A percentile compares a stretch with the other conserved stretches of the same genome.
These are phyloP conservation scores for Ulmus americana DNA, from an alignment of 331 rosid genomes.

Conservation along the genomic window DNA sequence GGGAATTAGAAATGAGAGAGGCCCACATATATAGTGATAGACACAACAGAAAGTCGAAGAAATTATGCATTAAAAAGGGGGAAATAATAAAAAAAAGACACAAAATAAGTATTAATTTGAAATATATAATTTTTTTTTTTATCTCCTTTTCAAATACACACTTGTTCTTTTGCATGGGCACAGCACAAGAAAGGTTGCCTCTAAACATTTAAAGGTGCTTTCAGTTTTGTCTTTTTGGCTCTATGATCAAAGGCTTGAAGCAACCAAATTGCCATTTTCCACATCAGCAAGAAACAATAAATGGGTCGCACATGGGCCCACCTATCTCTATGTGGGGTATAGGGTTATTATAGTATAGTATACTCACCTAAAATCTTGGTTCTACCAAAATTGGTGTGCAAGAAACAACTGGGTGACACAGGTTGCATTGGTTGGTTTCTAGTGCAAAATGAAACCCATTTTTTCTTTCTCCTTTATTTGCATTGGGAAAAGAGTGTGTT, in stretches of 20 bases:
- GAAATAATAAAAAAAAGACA: conserved; percentile 7
- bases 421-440: not conserved
- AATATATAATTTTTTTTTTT: not conserved
- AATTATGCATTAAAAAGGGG: conserved; percentile 23
- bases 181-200: conserved; percentile 19
- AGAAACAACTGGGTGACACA: not conserved
- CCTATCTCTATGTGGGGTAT: not conserved
- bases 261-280: conserved; percentile 15
- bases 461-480: not conserved
- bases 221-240: conserved; percentile 28
- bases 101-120: conserved; percentile 14
- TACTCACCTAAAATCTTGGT: not conserved
- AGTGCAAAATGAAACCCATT: not conserved
- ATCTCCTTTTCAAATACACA: conserved; percentile 2
- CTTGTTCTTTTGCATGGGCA: conserved; percentile 30
- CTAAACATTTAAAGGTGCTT: conserved; percentile 23
- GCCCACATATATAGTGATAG: conserved; percentile 5
- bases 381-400: not conserved
- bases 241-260: conserved; percentile 20
- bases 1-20: conserved; percentile 9
- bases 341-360: not conserved
- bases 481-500: not conserved
- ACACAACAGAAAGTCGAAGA: conserved; percentile 24
- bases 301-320: not conserved
- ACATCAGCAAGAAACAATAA: conserved; percentile 10